phyloP scores from a whole-genome alignment of 179 eudicot species.

The Pouteria campechiana region DNA sequence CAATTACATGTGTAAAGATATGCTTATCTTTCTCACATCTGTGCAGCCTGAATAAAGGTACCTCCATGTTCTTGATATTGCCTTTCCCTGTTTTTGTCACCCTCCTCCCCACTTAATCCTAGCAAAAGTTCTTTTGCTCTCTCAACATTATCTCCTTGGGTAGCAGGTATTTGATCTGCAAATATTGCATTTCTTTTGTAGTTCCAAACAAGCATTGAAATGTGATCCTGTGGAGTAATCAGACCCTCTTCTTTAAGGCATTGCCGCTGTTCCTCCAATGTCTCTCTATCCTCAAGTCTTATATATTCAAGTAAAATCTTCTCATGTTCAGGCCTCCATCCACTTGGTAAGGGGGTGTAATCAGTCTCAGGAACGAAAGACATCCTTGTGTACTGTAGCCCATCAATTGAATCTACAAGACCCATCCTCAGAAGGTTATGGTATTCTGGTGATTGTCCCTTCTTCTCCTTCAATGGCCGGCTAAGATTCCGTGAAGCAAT shows the following conservation, averaged over 20 bases:
- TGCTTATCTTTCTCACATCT: conserved; percentile 47
- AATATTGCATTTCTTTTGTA: conserved; percentile 60
- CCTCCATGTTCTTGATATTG: conserved; percentile 32
- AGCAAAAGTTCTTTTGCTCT: conserved; percentile 24
- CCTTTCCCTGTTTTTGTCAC: conserved; percentile 18
- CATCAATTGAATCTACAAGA: conserved; percentile 86
- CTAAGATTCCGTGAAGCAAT: conserved; percentile 73
- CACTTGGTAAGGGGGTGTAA: conserved; percentile 60
- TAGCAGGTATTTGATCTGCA: conserved; percentile 21
- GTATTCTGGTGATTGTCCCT: conserved; percentile 84
- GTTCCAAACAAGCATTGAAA: conserved; percentile 98
- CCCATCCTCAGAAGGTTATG: conserved; percentile 88
- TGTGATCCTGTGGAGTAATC: conserved; percentile 78
- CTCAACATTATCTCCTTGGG: conserved; percentile 6
- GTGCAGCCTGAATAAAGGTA: conserved; percentile 25
- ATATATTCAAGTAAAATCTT: conserved; percentile 61
- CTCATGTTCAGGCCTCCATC: conserved; percentile 92
- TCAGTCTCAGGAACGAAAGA: conserved; percentile 90
- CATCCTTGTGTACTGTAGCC: conserved; percentile 85
- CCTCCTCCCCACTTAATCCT: conserved; percentile 21
- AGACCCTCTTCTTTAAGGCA: conserved; percentile 69
- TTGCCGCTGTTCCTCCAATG: conserved; percentile 48
- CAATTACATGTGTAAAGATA: too few species aligned
- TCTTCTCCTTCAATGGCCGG: conserved; percentile 90
- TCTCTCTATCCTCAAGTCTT: conserved; percentile 57